Conservation (phyloP, 129 eudicot species). For the Flaveria trinervia region DNA sequence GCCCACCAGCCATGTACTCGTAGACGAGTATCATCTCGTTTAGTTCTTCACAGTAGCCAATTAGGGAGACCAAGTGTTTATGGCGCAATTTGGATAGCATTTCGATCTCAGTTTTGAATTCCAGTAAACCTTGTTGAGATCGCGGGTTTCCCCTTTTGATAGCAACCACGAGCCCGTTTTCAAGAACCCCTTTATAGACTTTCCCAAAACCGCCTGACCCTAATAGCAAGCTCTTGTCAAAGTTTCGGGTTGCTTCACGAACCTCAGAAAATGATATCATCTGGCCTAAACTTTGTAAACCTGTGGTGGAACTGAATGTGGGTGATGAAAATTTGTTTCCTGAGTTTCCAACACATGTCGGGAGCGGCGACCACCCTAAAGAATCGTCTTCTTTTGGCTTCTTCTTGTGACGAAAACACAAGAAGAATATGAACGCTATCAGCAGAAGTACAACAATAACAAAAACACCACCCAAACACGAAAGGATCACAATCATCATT, state of each 20-base stretch:
- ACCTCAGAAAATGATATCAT: slow-evolving; percentile 49
- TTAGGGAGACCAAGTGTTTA: slow-evolving; percentile 50
- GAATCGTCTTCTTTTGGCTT: slow-evolving; percentile 31
- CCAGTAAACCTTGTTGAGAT: slow-evolving; percentile 54
- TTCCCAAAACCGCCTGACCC: slow-evolving; percentile 62
- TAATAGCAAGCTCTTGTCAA: slow-evolving; percentile 41
- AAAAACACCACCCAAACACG: slow-evolving; percentile 42
- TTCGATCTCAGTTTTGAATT: slow-evolving; percentile 55
- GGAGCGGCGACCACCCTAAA: slow-evolving; percentile 38
- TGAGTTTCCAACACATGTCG: slow-evolving; percentile 39
- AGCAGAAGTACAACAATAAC: slow-evolving; percentile 34
- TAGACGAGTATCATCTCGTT: slow-evolving; percentile 61
- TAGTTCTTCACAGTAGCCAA: slow-evolving; percentile 54
- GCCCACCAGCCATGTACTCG: slow-evolving; percentile 58
- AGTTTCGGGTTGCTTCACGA: slow-evolving; percentile 52
- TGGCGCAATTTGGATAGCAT: slow-evolving; percentile 59
- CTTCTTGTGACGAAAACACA: slow-evolving; percentile 36
- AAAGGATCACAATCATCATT: slow-evolving; percentile 30
- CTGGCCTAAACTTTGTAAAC: slow-evolving; percentile 38
- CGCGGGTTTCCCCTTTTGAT: slow-evolving; percentile 50
- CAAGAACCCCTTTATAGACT: slow-evolving; percentile 54
- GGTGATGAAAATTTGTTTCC: slow-evolving; percentile 42
- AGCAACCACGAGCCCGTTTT: slow-evolving; percentile 45
- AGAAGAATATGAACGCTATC: slow-evolving; percentile 15
- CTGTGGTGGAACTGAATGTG: slow-evolving; percentile 39